Base-by-base conservation (phyloP, 768 basidiomycete genomes). In the Leccinum boreale region DNA sequence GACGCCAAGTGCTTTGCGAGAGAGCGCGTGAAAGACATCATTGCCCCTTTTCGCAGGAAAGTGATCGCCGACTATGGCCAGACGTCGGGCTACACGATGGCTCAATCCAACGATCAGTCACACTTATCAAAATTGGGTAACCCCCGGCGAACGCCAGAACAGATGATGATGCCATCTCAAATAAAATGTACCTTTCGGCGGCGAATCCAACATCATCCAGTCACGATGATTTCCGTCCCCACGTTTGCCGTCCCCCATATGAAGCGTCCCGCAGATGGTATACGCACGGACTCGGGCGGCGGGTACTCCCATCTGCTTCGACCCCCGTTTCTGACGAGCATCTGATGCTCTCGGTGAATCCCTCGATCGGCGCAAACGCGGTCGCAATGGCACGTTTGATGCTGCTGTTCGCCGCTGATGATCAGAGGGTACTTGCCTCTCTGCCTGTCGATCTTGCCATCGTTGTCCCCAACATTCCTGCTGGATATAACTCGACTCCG, bases 41-140 rank as follows among this genome's bases (percentile, higher is more conserved):
- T 84, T 5, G 81, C 83, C 4, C 83, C 85, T 70, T 87, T 86
- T 8, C 28, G 86, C 86, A 2, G 79, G 63, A 6, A 79, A 78
- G 70, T 84, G 85, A 67, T 85, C 33, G 33, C 31, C 82, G 33
- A 74, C 56, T 70, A 73, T 72, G 26, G 58, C 55, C 42, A 7
- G 36, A 17, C 5, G 11, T 45, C 8, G 50, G 47, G 64, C 64
- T 24, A 58, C 62, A 50, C 6, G 26, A 19, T 26, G 9, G 28
- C 31, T 23, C 19, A 17, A 50, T 19, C 5, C 42, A 44, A 33
- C 42, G 55, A 52, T 24, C 3, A n/a, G 29, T 31, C 11, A 31
- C 29, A 42, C 64, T 17, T 61, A 70, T 73, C 61, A 28, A 75
- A 10, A 42, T 19, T 76, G 68, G 55, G 53, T 23, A 61, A 19